Percentiles rank a stretch among this genome's conserved stretches.
These are phyloP conservation scores for Neofusicoccum sp. DNA, from an alignment of 2,329 filamentous ascomycete species.

Conservation along the genomic window DNA sequence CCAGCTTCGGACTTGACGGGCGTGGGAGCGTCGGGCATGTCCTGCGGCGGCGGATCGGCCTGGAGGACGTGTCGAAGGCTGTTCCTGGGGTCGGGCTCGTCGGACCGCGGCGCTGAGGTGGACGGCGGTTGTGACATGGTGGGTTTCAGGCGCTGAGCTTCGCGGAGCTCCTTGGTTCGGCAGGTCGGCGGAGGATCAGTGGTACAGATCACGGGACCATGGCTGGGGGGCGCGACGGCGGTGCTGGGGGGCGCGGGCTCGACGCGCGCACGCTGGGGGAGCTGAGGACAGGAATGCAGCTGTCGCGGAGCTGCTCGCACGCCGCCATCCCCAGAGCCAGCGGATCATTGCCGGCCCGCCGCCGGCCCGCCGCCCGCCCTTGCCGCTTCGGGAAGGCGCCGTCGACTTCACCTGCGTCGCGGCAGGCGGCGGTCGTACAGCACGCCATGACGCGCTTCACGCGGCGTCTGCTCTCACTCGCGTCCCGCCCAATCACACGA, in stretches of 20 bases:
- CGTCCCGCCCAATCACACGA: too few relatives aligned
- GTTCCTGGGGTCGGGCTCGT: slow-evolving; percentile 39
- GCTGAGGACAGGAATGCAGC: slow-evolving; percentile 12
- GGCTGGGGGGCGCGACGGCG: neutral
- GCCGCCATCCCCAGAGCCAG: neutral
- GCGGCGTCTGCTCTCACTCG: too few relatives aligned
- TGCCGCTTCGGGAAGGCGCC: neutral
- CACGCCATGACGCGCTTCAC: too few relatives aligned
- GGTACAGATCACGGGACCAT: slow-evolving; percentile 21
- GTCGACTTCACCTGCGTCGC: neutral
- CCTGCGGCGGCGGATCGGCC: slow-evolving; percentile 36
- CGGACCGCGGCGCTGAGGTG: slow-evolving; percentile 18
- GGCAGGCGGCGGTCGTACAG: too few relatives aligned
- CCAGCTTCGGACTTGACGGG: slow-evolving; percentile 31
- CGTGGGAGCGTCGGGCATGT: slow-evolving; percentile 24
- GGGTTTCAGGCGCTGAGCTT: slow-evolving; percentile 21
- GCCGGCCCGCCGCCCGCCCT: neutral
- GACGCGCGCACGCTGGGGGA: slow-evolving; percentile 4
- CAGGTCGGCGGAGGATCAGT: slow-evolving; percentile 7
- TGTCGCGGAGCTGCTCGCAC: slow-evolving; percentile 4
- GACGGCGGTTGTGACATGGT: slow-evolving; percentile 21
- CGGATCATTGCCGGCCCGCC: neutral
- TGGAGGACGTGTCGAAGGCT: slow-evolving; percentile 44
- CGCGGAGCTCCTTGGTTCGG: slow-evolving; percentile 21
- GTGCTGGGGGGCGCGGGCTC: neutral